Evolutionary conservation across 116 monocot genomes (phyloP).

Genomic region (Trichopus zeylanicus): DNA sequence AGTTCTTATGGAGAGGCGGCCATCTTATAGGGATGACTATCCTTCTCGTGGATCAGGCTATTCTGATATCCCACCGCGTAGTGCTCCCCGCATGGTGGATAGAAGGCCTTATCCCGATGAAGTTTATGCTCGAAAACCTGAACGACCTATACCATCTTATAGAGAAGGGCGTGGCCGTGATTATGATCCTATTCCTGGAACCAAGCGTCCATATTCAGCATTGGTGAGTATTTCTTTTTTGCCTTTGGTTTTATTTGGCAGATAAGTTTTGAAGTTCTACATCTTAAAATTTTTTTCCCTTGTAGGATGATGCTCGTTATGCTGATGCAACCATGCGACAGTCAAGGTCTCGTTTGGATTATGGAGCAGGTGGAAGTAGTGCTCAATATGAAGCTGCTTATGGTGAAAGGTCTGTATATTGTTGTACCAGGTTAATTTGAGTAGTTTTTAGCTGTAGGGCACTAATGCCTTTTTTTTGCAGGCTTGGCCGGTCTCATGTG

Average conservation of each 20-base stretch:
- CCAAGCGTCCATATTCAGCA: slow-evolving; percentile 76
- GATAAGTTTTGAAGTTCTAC: slow-evolving; percentile 4
- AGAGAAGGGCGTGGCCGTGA: slow-evolving; percentile 61
- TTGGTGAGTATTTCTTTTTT: slow-evolving; percentile 29
- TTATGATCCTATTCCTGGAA: slow-evolving; percentile 69
- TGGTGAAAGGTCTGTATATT: slow-evolving; percentile 48
- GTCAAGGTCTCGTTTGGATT: slow-evolving; percentile 71
- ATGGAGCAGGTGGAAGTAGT: slow-evolving; percentile 43
- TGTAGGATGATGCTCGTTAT: slow-evolving; percentile 79
- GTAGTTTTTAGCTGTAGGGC: too few species aligned
- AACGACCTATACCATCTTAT: slow-evolving; percentile 50
- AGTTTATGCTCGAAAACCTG: slow-evolving; percentile 51
- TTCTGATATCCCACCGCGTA: slow-evolving; percentile 42
- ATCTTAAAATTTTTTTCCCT: neutral
- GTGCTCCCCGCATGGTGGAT: slow-evolving; percentile 37
- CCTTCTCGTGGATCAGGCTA: slow-evolving; percentile 53
- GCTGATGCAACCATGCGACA: slow-evolving; percentile 52
- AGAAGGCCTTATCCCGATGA: slow-evolving; percentile 70
- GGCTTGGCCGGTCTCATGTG: slow-evolving; percentile 50
- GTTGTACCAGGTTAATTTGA: neutral
- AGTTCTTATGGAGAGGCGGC: slow-evolving; percentile 43
- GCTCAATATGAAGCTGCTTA: slow-evolving; percentile 63
- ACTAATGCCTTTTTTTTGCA: slow-evolving; percentile 8
- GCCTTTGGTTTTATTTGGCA: neutral
- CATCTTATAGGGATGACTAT: slow-evolving; percentile 70